A percentile compares a stretch with the other conserved stretches of the same genome.
Evolutionary conservation across 2,329 filamentous ascomycete genomes (phyloP).

Genomic region (Didymella sp.): DNA sequence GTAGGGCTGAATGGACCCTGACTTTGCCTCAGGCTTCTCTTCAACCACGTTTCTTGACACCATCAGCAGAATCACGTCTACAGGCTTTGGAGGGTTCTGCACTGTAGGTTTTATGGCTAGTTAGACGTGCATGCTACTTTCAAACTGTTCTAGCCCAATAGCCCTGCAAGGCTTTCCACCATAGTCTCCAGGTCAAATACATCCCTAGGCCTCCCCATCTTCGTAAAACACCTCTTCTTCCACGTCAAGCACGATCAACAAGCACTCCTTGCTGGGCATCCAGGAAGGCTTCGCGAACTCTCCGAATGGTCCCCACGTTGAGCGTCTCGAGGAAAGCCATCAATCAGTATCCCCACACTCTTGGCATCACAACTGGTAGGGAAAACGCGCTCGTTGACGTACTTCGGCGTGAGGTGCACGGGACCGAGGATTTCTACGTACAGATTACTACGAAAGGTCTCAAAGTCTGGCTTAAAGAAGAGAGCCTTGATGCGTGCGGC

Average conservation of each 20-base stretch:
- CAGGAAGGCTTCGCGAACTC: constrained; percentile 9
- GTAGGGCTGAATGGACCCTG: constrained; percentile 23
- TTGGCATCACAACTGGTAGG: not conserved
- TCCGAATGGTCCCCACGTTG: constrained; percentile 16
- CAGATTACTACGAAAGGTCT: constrained; percentile 3
- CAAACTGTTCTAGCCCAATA: not conserved
- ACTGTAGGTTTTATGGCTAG: too few relatives aligned
- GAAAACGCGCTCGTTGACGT: constrained; percentile 19
- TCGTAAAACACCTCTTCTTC: constrained; percentile 11
- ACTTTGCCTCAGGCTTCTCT: not conserved
- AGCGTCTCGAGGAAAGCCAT: constrained; percentile 20
- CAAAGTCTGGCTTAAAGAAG: constrained; percentile 9
- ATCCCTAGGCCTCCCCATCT: constrained; percentile 19
- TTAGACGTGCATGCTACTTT: not conserved
- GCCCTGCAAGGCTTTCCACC: not conserved
- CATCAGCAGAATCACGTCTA: not conserved
- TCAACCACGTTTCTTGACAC: constrained; percentile 8
- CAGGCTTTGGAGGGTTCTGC: not conserved
- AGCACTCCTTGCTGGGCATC: not conserved
- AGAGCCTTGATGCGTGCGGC: constrained; percentile 12
- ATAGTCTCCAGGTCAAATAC: constrained; percentile 13
- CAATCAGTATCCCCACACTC: constrained; percentile 11
- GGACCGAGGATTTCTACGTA: constrained; percentile 14
- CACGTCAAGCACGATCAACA: constrained; percentile 10
- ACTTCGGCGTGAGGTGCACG: constrained; percentile 8